Base-by-base conservation (phyloP, 257 asterid species). In the Jasminum sambac region DNA sequence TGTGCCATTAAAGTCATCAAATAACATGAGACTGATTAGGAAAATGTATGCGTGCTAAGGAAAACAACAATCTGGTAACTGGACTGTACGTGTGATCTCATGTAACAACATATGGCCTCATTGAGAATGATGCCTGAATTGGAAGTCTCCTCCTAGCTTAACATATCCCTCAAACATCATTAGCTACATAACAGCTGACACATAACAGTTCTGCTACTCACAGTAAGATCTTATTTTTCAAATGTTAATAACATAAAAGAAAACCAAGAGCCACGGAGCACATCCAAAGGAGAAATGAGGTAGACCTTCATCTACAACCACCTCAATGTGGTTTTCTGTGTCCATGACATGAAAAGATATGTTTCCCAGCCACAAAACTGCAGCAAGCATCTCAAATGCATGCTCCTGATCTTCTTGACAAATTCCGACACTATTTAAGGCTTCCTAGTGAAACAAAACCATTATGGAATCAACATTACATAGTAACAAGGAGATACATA, bases 331-430 rank as follows among this genome's bases (percentile, higher is more conserved):
- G 81, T 83, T 84, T 82, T 84, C 95, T 63, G 80, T 73, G 88
- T 85, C 91, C 58, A 75, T 80, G 38, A 83, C 95, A 60, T 69
- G 78, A 82, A 95, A 95, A 10, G 96, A 82, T 72, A 91, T 89
- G 86, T 95, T 89, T 69, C 99, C 99, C 78, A 95, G 82, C 99
- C 99, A 95, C 77, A 95, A 76, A 68, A 95, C 92, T 38, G 98
- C 92, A 76, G 98, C 91, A 79, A 89, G 86, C 93, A 91, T 84
- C 85, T 82, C 88, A 74, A 95, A 89, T 74, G 76, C 83, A 41
- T 81, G 89, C 74, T 88, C 92, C 78, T 91, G 97, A 58, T 87
- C 89, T 57, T 86, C 94, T 77, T 86, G 79, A 85, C 84, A 79
- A 77, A 95, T 88, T 83, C 81, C 64, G 58, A 85, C 67, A 61